Base-by-base conservation (phyloP, 768 basidiomycete species). In the Leccinum subgranulosum region DNA sequence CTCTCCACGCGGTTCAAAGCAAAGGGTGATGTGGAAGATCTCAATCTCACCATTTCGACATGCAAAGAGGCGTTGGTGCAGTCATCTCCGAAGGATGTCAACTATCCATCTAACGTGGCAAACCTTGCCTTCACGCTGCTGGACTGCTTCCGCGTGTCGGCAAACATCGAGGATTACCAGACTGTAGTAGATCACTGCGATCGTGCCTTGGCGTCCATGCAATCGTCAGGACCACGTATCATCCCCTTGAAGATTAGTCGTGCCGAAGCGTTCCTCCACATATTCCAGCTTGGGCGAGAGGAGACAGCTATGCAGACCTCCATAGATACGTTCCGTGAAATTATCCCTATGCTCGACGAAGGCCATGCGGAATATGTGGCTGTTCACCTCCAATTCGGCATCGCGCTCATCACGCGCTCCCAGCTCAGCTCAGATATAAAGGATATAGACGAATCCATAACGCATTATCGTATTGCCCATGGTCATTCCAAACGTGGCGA, bases 381-480 rank as follows among this genome's bases (percentile, higher is more conserved):
- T 11, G 53, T 21, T 14, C 60, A 58, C 14, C n/a, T 62, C 14
- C 48, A 60, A 2, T 21, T 69, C 15, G 69, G 58, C 19, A 52
- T 29, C 7, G 69, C 69, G n/a, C 60, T 69, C 21, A 33, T 51
- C 19, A 36, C 53, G 6, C 64, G 67, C 21, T 69, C 66, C 55
- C 9, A 55, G 28, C 7, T 50, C 4, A 33, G 3, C 7, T 10
- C 45, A 1, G 54, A 56, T 28, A 17, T 1, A 3, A 46, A 59
- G 7, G 71, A 72, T 47, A 25, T 72, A 10, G 56, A 73, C 1
- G 71, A 64, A 23, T 63, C 70, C 21, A 64, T 72, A n/a, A 41
- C 25, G 4, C 10, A 50, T 15, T 59, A 43, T 59, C 62, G 60
- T 12, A 25, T 57, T 17, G 60, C 71, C 14, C 55, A 48, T 21